Percentiles rank a stretch among this genome's conserved stretches.
These are phyloP conservation scores for Conringia planisiliqua DNA, from an alignment of 345 rosid species.

Conservation along the genomic window DNA sequence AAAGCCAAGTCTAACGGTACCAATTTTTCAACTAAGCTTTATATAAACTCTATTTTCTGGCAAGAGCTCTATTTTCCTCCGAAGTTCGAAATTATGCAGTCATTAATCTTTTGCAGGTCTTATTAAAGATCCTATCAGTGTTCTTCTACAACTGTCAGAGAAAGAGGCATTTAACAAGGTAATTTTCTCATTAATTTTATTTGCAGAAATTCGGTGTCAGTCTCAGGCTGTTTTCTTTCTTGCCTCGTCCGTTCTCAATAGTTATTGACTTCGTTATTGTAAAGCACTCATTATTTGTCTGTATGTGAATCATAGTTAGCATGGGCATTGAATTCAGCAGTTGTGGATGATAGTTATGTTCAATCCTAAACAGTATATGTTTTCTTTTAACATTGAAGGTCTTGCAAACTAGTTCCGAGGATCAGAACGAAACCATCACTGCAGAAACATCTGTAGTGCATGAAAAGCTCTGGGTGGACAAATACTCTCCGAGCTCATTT, in stretches of 20 bases:
- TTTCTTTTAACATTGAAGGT: slow-evolving; percentile 49
- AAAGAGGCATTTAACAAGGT: slow-evolving; percentile 81
- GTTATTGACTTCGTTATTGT: background rate
- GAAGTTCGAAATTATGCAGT: background rate
- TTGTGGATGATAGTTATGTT: background rate
- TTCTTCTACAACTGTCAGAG: slow-evolving; percentile 66
- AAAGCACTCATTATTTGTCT: background rate
- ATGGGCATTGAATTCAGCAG: background rate
- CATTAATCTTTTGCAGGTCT: slow-evolving; percentile 48
- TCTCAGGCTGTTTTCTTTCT: background rate
- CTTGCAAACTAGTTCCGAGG: slow-evolving; percentile 63
- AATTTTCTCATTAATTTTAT: background rate
- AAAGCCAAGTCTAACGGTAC: slow-evolving; percentile 50
- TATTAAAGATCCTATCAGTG: slow-evolving; percentile 53
- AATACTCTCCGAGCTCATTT: slow-evolving; percentile 88
- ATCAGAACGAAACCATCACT: slow-evolving; percentile 38
- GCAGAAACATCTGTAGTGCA: slow-evolving; percentile 43
- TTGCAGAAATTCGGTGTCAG: background rate
- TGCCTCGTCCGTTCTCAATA: background rate
- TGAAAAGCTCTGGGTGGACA: slow-evolving; percentile 92
- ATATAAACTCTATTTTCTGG: background rate
- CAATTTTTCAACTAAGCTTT: background rate
- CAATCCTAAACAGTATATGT: background rate
- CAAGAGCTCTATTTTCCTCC: background rate
- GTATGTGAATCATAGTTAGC: background rate